Percentiles rank a stretch among this genome's conserved stretches.
These are phyloP conservation scores for Tripterygium wilfordii DNA, from an alignment of 177 flowering plant species.

Conservation along the genomic window DNA sequence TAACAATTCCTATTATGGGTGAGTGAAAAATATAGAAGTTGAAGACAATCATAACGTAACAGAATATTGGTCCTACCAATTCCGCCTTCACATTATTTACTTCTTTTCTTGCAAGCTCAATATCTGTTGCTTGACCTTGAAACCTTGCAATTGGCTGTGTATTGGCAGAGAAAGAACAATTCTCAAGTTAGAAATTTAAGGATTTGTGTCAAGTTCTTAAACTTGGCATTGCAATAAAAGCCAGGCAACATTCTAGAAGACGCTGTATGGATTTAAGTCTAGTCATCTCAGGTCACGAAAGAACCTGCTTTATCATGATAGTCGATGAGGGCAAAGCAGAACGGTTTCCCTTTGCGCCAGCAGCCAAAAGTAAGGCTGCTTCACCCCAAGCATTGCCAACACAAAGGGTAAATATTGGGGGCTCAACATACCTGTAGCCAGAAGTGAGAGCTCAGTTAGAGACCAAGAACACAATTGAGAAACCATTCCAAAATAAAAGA, in stretches of 20 bases:
- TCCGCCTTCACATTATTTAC: slow-evolving; percentile 62
- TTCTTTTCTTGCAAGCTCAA: slow-evolving; percentile 76
- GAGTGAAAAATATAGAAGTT: too few species aligned
- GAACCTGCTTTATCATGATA: slow-evolving; percentile 90
- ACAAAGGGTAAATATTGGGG: slow-evolving; percentile 88
- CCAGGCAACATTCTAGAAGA: too few species aligned
- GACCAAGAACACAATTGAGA: background rate
- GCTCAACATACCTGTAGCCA: slow-evolving; percentile 55
- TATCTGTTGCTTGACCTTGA: slow-evolving; percentile 92
- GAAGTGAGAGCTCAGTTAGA: background rate
- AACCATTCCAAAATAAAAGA: too few species aligned
- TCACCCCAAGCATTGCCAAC: slow-evolving; percentile 99
- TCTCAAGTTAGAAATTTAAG: slow-evolving; percentile 1
- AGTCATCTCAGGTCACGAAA: background rate
- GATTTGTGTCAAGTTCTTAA: too few species aligned
- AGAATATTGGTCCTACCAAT: slow-evolving; percentile 48
- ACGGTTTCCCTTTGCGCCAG: slow-evolving; percentile 93
- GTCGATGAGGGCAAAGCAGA: slow-evolving; percentile 90
- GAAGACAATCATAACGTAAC: too few species aligned
- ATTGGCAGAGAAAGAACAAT: slow-evolving; percentile 4
- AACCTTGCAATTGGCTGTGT: slow-evolving; percentile 82
- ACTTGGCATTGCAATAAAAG: too few species aligned
- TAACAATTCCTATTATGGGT: too few species aligned
- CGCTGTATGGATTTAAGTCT: too few species aligned
- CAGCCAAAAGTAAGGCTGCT: slow-evolving; percentile 95